phyloP scores from a whole-genome alignment of 2,329 filamentous ascomycete genomes.

The Colletotrichum sp. region DNA sequence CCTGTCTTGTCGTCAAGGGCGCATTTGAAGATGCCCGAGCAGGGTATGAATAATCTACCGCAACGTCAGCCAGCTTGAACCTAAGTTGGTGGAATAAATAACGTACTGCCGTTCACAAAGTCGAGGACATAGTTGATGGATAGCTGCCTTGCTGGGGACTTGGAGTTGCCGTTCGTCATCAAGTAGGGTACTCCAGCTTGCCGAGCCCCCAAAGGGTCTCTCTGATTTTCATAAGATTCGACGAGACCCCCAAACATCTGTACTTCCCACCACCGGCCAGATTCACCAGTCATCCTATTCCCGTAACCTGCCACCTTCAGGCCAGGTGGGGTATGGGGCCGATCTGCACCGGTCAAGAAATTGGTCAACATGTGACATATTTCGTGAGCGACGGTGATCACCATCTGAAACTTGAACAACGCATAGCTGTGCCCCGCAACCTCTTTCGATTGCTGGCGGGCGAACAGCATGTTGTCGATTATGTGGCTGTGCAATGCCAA shows the following conservation, averaged over 20 bases:
- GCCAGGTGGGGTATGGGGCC: neutral
- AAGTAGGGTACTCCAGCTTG: neutral
- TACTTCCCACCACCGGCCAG: neutral
- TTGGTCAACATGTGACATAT: neutral
- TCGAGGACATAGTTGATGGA: neutral
- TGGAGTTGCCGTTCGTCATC: neutral
- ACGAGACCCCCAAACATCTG: neutral
- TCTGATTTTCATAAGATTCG: neutral
- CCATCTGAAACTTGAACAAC: neutral
- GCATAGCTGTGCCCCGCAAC: neutral
- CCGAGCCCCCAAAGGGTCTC: neutral
- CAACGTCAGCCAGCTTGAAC: neutral
- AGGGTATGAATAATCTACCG: neutral
- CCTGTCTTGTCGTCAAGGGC: neutral
- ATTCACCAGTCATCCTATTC: neutral
- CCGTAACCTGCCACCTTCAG: neutral
- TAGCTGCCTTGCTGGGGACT: neutral
- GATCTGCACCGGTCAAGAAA: neutral
- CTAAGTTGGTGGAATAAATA: neutral
- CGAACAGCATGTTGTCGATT: neutral
- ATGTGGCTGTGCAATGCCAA: neutral
- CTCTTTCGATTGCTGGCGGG: neutral
- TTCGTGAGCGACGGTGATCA: neutral
- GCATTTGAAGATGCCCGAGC: neutral
- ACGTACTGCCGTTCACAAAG: neutral